Evolutionary conservation across 1,139 yeast species (phyloP).

Genomic region (Yamadazyma buinensis): DNA sequence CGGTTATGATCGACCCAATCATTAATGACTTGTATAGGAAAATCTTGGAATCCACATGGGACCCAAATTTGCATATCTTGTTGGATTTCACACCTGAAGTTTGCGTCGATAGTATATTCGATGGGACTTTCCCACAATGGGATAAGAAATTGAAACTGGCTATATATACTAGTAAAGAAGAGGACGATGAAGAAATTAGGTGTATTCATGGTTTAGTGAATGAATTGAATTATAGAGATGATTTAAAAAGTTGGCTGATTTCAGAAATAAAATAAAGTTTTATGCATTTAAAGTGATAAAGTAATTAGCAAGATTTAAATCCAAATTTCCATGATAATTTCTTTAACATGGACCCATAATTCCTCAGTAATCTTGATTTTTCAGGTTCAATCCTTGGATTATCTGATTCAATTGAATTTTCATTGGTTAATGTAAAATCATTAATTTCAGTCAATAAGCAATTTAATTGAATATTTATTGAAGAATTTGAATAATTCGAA

Average conservation of each 20-base stretch:
- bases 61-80: constrained; percentile 52
- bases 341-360: constrained; percentile 1
- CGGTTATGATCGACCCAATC: constrained; percentile 43
- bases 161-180: constrained; percentile 39
- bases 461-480: constrained; percentile 6
- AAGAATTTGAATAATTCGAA: no score
- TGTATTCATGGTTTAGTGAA: constrained; percentile 45
- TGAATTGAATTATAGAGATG: constrained; percentile 38
- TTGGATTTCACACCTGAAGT: constrained; percentile 71
- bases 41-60: constrained; percentile 75
- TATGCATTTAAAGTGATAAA: no score
- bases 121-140: constrained; percentile 70
- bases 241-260: constrained; percentile 45
- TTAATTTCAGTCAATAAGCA: constrained; percentile 6
- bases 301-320: no score
- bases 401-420: constrained; percentile 3
- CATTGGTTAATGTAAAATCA: constrained; percentile 2
- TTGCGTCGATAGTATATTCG: constrained; percentile 71
- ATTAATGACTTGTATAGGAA: constrained; percentile 53
- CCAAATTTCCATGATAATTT: constrained; percentile 1
- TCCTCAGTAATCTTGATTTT: neutral
- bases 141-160: constrained; percentile 24
- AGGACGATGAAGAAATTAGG: constrained; percentile 46
- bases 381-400: no score
- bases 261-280: no score